Percentiles rank a stretch among this genome's conserved stretches.
Evolutionary conservation across 345 rosid species (phyloP).

Genomic region (Noccaea bulbosa): DNA sequence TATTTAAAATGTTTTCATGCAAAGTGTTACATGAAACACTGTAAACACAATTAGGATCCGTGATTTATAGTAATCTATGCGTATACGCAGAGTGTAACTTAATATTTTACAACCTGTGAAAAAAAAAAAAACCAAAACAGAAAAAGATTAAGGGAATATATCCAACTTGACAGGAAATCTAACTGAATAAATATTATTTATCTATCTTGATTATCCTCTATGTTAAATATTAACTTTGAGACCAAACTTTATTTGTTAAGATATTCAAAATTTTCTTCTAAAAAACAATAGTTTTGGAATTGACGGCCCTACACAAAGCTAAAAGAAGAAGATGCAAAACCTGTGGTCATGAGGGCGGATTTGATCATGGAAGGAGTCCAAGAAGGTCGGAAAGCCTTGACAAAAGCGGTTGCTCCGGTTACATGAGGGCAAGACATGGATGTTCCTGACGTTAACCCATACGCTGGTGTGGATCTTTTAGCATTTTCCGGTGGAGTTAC

Average conservation of each 20-base stretch:
- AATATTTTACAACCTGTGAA: no score
- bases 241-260: no score
- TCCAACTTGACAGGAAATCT: no score
- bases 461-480: conserved; percentile 42
- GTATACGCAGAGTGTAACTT: no score
- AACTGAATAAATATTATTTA: no score
- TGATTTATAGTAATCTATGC: background rate
- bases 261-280: no score
- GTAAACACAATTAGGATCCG: background rate
- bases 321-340: conserved; percentile 24
- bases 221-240: no score
- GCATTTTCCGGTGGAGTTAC: conserved; percentile 49
- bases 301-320: background rate
- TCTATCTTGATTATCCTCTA: no score
- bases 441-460: conserved; percentile 63
- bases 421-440: conserved; percentile 95
- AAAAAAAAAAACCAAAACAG: no score
- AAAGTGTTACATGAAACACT: background rate
- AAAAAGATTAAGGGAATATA: no score
- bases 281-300: background rate
- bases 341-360: conserved; percentile 86
- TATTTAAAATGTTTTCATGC: background rate
- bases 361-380: conserved; percentile 79
- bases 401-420: conserved; percentile 68
- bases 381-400: conserved; percentile 54